Evolutionary conservation across 1,139 yeast genomes (phyloP), one percentile per base, ranked within the genome.

Genomic region (Nematodospora anomalae): DNA sequence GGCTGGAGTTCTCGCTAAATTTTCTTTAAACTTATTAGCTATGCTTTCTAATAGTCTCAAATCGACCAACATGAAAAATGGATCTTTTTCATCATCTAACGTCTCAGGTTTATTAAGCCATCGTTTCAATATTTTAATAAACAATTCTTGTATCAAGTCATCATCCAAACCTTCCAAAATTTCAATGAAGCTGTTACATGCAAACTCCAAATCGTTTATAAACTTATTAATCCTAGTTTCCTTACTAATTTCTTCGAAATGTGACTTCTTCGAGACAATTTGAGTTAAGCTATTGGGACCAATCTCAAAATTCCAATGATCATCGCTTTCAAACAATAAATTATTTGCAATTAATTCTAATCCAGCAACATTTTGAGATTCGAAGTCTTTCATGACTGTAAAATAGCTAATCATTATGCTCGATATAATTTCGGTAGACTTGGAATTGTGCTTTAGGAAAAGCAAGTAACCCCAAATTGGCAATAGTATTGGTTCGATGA

Each of bases 31-130:
- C 20, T 68, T 68, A 11, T 72, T 73, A n/a, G 81, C 77, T 29
- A 87, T 58, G 13, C 64, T 62, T 50, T 88, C 92, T 33, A 89
- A 60, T 12, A 87, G 53, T 42, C 83, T 76, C 42, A 86, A 65
- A 52, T 84, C 83, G 5, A 79, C 64, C 32, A 88, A 62, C 29
- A 76, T 69, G 12, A 71, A 50, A 39, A 82, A 72, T 5, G 89
- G 85, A 43, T 75, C 71, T 4, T 63, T 62, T 10, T 60, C 69
- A 3, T 53, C 63, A 3, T 52, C 55, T 16, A 26, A 6, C 2
- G 12, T 16, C 3, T 26, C 29, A 9, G 31, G 28, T 2, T 26
- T 32, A 9, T 24, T 26, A 5, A 83, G 62, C 90, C 95, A 86
- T 46, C 79, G 64, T 41, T 71, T 71, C 41, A 90, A 62, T 1